Conservation (phyloP, 768 basidiomycete genomes). For the Trametes maxima region DNA sequence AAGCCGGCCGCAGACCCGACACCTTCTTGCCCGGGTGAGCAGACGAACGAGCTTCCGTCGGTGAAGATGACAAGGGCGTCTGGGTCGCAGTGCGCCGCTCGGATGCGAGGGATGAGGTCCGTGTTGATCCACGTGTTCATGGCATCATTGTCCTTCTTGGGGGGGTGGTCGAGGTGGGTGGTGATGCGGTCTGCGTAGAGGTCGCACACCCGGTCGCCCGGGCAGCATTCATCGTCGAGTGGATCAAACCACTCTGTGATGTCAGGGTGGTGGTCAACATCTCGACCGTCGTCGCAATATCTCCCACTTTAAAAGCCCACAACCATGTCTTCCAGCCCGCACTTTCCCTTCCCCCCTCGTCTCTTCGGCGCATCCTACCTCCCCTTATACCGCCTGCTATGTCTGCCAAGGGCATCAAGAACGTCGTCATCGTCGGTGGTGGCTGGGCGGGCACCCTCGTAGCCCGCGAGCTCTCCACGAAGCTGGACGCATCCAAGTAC, state of each 20-base stretch:
- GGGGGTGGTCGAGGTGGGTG: background rate
- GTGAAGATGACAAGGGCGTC: background rate
- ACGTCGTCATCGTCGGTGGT: slow-evolving; percentile 57
- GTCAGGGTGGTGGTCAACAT: background rate
- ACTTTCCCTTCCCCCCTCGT: too few relatives aligned
- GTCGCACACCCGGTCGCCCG: background rate
- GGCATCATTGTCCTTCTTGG: background rate
- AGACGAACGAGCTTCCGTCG: background rate
- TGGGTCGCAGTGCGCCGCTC: background rate
- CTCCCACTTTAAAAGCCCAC: too few relatives aligned
- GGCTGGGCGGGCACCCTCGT: slow-evolving; percentile 52
- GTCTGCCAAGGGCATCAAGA: slow-evolving; percentile 4
- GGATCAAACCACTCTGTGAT: background rate
- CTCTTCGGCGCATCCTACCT: background rate
- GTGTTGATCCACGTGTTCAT: background rate
- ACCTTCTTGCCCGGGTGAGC: background rate
- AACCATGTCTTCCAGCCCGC: too few relatives aligned
- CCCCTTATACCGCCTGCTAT: background rate
- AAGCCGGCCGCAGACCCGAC: background rate
- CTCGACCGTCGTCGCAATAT: too few relatives aligned
- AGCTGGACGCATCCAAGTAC: slow-evolving; percentile 50
- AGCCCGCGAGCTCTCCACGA: slow-evolving; percentile 50
- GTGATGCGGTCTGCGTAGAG: background rate
- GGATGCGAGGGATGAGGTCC: background rate
- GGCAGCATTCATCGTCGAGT: background rate